phyloP scores from a whole-genome alignment of 1,139 yeast species.

The Debaryomycetaceae sp. region DNA sequence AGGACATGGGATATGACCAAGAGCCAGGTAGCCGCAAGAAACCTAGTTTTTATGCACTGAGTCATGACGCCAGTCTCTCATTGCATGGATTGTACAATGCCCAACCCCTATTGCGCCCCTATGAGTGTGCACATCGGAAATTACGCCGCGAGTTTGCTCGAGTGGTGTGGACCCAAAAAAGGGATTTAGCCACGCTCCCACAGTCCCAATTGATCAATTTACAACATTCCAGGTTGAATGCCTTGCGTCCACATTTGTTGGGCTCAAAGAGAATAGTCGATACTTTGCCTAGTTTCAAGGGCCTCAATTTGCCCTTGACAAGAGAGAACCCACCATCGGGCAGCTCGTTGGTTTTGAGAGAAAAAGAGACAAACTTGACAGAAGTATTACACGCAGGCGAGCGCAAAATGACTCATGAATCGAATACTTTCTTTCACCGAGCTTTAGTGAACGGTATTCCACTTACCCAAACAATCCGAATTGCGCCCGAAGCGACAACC shows the following conservation, averaged over 20 bases:
- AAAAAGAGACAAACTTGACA: not conserved
- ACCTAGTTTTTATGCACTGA: too few species aligned
- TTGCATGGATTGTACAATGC: too few species aligned
- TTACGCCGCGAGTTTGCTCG: not conserved
- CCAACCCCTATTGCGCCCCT: too few species aligned
- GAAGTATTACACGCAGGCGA: not conserved
- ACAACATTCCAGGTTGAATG: not conserved
- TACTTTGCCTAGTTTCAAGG: not conserved
- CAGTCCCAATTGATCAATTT: conserved; percentile 1
- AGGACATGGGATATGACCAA: too few species aligned
- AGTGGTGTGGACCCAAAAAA: not conserved
- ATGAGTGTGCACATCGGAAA: not conserved
- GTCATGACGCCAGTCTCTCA: too few species aligned
- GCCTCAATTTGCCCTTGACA: not conserved
- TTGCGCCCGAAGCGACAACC: too few species aligned
- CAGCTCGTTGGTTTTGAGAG: not conserved
- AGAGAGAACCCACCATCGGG: not conserved
- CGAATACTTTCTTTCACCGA: too few species aligned
- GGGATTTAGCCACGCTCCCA: not conserved
- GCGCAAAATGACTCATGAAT: not conserved
- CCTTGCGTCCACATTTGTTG: not conserved
- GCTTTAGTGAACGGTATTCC: too few species aligned
- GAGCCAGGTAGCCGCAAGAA: too few species aligned
- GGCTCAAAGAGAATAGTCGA: too few species aligned
- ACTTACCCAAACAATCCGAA: too few species aligned